Conservation (phyloP, 2,329 filamentous ascomycete genomes). For the Fusarium hainanense region DNA sequence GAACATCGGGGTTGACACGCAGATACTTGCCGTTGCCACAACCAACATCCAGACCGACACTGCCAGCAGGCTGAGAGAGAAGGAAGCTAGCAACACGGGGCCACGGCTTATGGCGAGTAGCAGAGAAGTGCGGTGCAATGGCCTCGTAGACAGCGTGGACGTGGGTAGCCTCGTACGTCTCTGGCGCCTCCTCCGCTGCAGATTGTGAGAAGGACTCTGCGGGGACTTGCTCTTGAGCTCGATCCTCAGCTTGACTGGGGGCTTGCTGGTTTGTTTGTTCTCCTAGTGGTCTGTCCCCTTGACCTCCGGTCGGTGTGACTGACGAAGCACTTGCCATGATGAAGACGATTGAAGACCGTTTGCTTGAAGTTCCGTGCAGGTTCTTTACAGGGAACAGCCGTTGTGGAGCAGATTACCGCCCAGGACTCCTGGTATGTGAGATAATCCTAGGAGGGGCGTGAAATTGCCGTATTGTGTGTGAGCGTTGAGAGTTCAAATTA, state of each 20-base stretch:
- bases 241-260: conserved; percentile 3
- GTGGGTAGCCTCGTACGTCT: conserved; percentile 82
- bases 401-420: conserved; percentile 17
- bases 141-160: conserved; percentile 93
- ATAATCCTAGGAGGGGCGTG: conserved; percentile 9
- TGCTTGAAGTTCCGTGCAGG: conserved; percentile 14
- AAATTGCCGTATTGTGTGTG: not conserved
- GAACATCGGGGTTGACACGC: conserved; percentile 78
- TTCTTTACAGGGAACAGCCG: conserved; percentile 1
- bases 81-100: conserved; percentile 88
- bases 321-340: conserved; percentile 45
- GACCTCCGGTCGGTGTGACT: conserved; percentile 37
- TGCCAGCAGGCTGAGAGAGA: conserved; percentile 70
- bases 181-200: conserved; percentile 52
- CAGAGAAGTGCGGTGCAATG: conserved; percentile 86
- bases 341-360: not conserved
- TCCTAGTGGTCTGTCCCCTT: conserved; percentile 30
- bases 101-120: conserved; percentile 87
- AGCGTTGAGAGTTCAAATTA: conserved; percentile 6
- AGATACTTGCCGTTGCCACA: conserved; percentile 99
- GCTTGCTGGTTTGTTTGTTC: not conserved
- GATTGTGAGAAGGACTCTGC: conserved; percentile 31
- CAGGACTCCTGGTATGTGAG: not conserved
- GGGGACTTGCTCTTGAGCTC: conserved; percentile 13
- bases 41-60: conserved; percentile 88